A percentile compares a stretch with the other conserved stretches of the same genome.
Conservation (phyloP, 75 land plant genomes). For the Selaginella tamariscina region DNA sequence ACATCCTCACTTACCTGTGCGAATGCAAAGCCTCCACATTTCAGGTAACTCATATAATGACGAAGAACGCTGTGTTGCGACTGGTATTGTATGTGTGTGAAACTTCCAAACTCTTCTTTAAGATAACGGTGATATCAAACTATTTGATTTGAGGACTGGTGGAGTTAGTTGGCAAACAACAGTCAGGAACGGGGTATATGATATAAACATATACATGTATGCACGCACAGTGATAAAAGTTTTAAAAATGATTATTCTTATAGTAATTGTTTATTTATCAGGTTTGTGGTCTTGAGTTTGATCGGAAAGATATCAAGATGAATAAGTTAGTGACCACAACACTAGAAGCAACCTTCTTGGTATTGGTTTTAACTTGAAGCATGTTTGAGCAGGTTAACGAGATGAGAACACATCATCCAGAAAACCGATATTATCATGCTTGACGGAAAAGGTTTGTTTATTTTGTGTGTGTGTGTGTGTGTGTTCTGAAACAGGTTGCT, state of each 20-base stretch:
- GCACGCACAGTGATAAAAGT: background rate
- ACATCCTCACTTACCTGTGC: too few species aligned
- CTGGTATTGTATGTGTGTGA: conserved; percentile 14
- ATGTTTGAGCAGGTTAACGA: conserved; percentile 24
- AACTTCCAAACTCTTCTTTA: conserved; percentile 13
- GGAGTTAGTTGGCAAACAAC: conserved; percentile 34
- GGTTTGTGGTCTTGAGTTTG: conserved; percentile 41
- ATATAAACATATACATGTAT: background rate
- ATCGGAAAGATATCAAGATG: conserved; percentile 35
- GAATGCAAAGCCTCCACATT: too few species aligned
- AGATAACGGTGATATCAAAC: conserved; percentile 40
- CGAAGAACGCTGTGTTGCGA: conserved; percentile 39
- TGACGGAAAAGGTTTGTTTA: conserved; percentile 24
- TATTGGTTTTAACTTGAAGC: background rate
- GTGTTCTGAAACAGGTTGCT: conserved; percentile 13
- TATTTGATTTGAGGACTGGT: conserved; percentile 31
- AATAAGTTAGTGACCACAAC: conserved; percentile 42
- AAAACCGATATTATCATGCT: conserved; percentile 25
- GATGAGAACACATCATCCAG: conserved; percentile 34
- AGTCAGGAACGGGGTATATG: conserved; percentile 26
- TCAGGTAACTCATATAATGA: conserved; percentile 39
- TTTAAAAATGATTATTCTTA: background rate
- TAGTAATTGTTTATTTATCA: too few species aligned
- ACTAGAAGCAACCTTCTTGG: conserved; percentile 35
- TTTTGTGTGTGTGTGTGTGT: background rate